phyloP scores from a whole-genome alignment of 352 stramenopile species.

The Phytophthora gonapodyides region DNA sequence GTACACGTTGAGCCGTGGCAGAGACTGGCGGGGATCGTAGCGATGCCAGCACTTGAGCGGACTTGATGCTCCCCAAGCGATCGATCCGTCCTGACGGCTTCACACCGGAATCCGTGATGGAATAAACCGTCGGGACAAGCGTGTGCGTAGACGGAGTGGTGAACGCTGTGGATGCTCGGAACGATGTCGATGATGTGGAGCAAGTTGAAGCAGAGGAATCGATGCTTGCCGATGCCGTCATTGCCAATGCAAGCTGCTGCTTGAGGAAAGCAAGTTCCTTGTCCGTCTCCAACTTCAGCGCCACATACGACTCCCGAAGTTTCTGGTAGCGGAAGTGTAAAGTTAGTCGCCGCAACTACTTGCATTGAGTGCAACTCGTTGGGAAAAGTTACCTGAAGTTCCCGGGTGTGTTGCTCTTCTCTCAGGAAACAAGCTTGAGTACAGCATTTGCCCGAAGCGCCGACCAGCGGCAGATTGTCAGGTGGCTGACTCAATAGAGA shows the following conservation, averaged over 20 bases:
- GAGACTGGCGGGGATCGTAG: conserved; percentile 21
- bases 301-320: conserved; percentile 55
- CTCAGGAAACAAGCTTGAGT: conserved; percentile 36
- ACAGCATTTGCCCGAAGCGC: conserved; percentile 18
- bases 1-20: conserved; percentile 42
- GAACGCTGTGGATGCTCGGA: not conserved
- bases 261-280: conserved; percentile 59
- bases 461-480: not conserved
- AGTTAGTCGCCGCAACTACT: conserved; percentile 1
- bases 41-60: conserved; percentile 38
- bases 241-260: conserved; percentile 34
- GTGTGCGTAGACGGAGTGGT: conserved; percentile 14
- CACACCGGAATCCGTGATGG: conserved; percentile 52
- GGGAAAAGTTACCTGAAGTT: conserved; percentile 38
- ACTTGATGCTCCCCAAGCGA: conserved; percentile 59
- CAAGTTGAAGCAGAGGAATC: not conserved
- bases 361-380: not conserved
- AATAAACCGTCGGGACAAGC: conserved; percentile 56
- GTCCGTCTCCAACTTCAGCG: conserved; percentile 60
- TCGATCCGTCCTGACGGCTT: conserved; percentile 48
- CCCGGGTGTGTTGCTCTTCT: conserved; percentile 28
- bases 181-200: conserved; percentile 4
- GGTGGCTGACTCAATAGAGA: conserved; percentile 1
- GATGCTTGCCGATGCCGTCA: not conserved
- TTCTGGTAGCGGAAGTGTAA: conserved; percentile 27